Base-by-base conservation (phyloP, 164 flowering plant species). In the Kalanchoe fedtschenkoi region DNA sequence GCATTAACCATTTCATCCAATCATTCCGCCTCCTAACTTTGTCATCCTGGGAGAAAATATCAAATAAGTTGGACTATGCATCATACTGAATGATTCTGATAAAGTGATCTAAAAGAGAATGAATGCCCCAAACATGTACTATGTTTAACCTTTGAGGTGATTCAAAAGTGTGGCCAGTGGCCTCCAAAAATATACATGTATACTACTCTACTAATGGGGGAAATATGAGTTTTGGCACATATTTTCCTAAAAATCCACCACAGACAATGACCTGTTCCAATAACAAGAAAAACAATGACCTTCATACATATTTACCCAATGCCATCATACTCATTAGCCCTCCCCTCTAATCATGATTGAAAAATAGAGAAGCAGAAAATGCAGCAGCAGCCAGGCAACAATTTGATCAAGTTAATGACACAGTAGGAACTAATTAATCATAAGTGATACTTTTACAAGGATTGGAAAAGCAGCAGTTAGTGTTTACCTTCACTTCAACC, bases 401-500 rank as follows among this genome's bases (percentile, higher is more conserved):
- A n/a, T n/a, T n/a, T n/a, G n/a, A n/a, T 42, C n/a, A 42, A 43
- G 9, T 21, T n/a, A 43, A 4, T 43, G 22, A 11, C 51, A 24
- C 56, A 22, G 15, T 17, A 4, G 16, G 32, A 26, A 9, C 56
- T 24, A 43, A 43, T 0, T 43, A 28, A 8, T 6, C 35, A 1
- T 26, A 43, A 17, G n/a, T 17, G 17, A 17, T 1, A 33, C 19
- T 13, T 34, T 21, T 0, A 56, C 35, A 29, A 7, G 35, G 34
- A 30, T 37, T 34, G 28, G 37, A 41, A 34, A 32, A 24, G 32
- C 34, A 65, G 61, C 62, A 28, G 24, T 28, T 29, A 28, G 17
- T 13, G 17, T 22, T 29, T 67, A 84, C 89, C 86, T 84, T 78
- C 11, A 77, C 83, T 82, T 84, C 89, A 46, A 84, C 78, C 62